Percentiles rank a stretch among this genome's conserved stretches.
These are phyloP conservation scores for Waltergamsia citrina DNA, from an alignment of 2,329 filamentous ascomycete species.

Conservation along the genomic window DNA sequence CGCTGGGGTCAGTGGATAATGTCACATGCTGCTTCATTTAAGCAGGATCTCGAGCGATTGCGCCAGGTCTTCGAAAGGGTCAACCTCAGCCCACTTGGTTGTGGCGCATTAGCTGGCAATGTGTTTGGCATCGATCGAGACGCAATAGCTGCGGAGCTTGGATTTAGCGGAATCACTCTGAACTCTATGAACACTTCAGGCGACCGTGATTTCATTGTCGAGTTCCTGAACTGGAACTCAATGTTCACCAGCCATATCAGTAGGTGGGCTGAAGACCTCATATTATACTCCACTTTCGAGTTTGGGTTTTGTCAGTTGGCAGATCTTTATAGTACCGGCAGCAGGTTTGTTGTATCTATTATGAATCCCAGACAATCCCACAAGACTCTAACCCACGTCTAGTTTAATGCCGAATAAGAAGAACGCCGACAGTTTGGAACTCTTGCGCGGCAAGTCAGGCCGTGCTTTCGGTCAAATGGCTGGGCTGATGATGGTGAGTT, in stretches of 20 bases:
- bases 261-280: slow-evolving; percentile 77
- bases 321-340: slow-evolving; percentile 70
- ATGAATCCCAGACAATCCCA: too few relatives aligned
- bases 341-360: too few relatives aligned
- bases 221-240: slow-evolving; percentile 71
- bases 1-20: slow-evolving; percentile 78
- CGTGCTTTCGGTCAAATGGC: slow-evolving; percentile 27
- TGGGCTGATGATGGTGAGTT: slow-evolving; percentile 47
- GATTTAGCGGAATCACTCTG: slow-evolving; percentile 64
- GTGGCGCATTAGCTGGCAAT: slow-evolving; percentile 72
- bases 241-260: slow-evolving; percentile 73
- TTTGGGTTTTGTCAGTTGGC: slow-evolving; percentile 74
- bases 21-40: slow-evolving; percentile 63
- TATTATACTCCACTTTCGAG: slow-evolving; percentile 69
- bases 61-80: slow-evolving; percentile 11
- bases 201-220: slow-evolving; percentile 77
- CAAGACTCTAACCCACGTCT: too few relatives aligned
- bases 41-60: slow-evolving; percentile 66
- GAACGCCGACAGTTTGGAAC: slow-evolving; percentile 17
- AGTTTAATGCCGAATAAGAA: slow-evolving; percentile 80
- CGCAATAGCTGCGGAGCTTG: slow-evolving; percentile 69
- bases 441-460: slow-evolving; percentile 16
- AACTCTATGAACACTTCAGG: slow-evolving; percentile 70
- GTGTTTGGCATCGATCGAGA: slow-evolving; percentile 74
- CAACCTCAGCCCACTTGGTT: slow-evolving; percentile 50